Conservation (phyloP, 2,329 filamentous ascomycete species). For the Botrytis tulipae region DNA sequence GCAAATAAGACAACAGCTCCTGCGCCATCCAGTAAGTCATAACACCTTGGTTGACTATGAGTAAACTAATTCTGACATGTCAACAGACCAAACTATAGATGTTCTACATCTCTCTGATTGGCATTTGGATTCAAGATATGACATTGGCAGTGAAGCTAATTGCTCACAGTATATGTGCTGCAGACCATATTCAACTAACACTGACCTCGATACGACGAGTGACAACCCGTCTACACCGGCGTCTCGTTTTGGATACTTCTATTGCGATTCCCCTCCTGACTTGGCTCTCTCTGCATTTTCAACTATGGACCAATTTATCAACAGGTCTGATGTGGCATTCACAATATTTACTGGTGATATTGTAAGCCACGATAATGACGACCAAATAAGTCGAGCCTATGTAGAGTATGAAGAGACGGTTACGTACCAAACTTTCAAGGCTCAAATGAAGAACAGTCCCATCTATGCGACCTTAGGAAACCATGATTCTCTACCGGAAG, state of each 20-base stretch:
- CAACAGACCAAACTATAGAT: constrained; percentile 22
- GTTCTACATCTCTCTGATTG: constrained; percentile 38
- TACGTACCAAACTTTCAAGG: constrained; percentile 35
- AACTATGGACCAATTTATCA: constrained; percentile 22
- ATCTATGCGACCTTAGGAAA: constrained; percentile 37
- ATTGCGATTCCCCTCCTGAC: constrained; percentile 22
- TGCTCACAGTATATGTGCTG: constrained; percentile 37
- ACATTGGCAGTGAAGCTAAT: constrained; percentile 37
- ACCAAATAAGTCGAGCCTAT: constrained; percentile 34
- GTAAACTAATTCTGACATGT: background rate
- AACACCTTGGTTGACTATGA: background rate
- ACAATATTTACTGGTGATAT: constrained; percentile 39
- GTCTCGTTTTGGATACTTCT: constrained; percentile 18
- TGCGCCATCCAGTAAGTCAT: constrained; percentile 6
- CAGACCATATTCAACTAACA: constrained; percentile 19
- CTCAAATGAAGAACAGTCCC: constrained; percentile 30
- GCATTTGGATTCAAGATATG: constrained; percentile 37
- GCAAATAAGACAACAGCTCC: constrained; percentile 15
- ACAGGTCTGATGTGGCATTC: constrained; percentile 29
- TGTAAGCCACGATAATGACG: constrained; percentile 35
- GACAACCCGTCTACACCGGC: constrained; percentile 12
- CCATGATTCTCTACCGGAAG: constrained; percentile 28
- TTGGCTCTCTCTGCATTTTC: constrained; percentile 22
- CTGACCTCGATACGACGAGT: constrained; percentile 12
- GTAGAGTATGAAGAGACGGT: constrained; percentile 36